Conservation (phyloP, 2,329 filamentous ascomycete species). For the Fusarium sp. region DNA sequence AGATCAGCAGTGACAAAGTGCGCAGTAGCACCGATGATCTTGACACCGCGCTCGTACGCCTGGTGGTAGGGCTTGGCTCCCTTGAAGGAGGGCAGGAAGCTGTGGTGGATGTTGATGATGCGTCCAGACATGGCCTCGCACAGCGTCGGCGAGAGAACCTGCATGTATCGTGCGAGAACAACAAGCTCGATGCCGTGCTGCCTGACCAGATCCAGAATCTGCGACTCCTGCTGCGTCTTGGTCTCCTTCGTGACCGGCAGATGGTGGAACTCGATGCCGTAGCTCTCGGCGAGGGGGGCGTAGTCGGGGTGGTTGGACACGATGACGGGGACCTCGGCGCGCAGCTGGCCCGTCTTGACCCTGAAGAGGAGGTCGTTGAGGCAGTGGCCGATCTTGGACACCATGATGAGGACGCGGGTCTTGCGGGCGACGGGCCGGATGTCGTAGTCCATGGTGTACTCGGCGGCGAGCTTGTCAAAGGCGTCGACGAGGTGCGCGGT, state of each 20-base stretch:
- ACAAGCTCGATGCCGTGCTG: constrained; percentile 80
- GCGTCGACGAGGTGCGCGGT: constrained; percentile 64
- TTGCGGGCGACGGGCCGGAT: constrained; percentile 75
- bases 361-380: constrained; percentile 87
- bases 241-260: constrained; percentile 83
- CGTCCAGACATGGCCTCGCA: constrained; percentile 83
- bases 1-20: constrained; percentile 88
- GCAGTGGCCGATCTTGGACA: constrained; percentile 89
- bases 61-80: constrained; percentile 90
- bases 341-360: constrained; percentile 77
- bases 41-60: constrained; percentile 85
- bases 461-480: constrained; percentile 69
- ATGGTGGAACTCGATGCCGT: constrained; percentile 83
- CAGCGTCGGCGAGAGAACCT: constrained; percentile 79
- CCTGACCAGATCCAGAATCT: constrained; percentile 76
- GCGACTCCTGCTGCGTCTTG: constrained; percentile 77
- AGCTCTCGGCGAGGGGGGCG: constrained; percentile 72
- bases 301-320: constrained; percentile 87
- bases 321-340: constrained; percentile 80
- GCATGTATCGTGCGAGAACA: constrained; percentile 88
- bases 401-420: constrained; percentile 85
- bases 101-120: constrained; percentile 94
- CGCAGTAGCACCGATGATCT: constrained; percentile 87
- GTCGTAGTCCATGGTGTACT: constrained; percentile 77
- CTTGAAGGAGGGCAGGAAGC: constrained; percentile 88